Evolutionary conservation across 495 filamentous ascomycete species (phyloP).

Genomic region (Neurospora sp.): DNA sequence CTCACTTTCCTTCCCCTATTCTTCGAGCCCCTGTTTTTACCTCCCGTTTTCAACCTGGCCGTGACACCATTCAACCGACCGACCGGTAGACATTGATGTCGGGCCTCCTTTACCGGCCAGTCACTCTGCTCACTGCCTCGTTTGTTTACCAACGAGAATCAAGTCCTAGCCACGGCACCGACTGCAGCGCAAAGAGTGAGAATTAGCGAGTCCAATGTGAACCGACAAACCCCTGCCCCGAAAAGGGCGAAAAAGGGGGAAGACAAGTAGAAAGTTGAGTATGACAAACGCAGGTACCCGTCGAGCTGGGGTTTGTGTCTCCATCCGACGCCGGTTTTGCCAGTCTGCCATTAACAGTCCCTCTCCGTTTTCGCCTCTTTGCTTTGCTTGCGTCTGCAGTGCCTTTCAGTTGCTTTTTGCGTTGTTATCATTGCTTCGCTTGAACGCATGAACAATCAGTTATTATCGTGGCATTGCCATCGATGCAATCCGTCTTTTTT

Average conservation of each 20-base stretch:
- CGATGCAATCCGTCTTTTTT: no score
- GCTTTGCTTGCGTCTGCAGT: not conserved
- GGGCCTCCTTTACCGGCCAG: not conserved
- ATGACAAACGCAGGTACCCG: not conserved
- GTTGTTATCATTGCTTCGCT: not conserved
- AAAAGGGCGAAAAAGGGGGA: not conserved
- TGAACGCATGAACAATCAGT: not conserved
- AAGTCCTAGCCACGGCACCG: not conserved
- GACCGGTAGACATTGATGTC: not conserved
- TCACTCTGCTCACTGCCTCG: not conserved
- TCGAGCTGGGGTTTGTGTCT: not conserved
- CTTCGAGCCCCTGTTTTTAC: not conserved
- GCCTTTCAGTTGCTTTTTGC: not conserved
- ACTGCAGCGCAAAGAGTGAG: not conserved
- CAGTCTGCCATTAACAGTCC: not conserved
- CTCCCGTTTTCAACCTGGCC: not conserved
- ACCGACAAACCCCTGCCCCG: not conserved
- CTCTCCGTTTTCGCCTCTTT: not conserved
- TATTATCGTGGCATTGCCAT: not conserved
- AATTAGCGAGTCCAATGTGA: not conserved
- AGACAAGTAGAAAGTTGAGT: not conserved
- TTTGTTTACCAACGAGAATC: not conserved
- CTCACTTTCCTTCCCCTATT: not conserved
- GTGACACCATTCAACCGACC: not conserved
- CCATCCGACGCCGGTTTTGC: not conserved